phyloP scores from a whole-genome alignment of 495 filamentous ascomycete genomes.

The Trichoderma orchidacearum region DNA sequence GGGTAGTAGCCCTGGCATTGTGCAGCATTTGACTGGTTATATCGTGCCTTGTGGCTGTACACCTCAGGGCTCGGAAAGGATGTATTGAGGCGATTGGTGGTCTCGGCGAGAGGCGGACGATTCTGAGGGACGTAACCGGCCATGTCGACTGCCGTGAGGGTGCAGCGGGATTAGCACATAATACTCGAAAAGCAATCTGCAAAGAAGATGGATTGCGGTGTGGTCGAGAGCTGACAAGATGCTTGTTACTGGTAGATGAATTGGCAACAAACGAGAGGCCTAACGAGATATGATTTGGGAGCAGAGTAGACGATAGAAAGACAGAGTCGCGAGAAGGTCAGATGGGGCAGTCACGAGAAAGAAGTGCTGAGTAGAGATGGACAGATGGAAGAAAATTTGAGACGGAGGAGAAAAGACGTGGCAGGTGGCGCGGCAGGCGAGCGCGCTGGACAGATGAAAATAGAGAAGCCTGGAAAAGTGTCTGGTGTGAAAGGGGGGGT shows the following conservation, averaged over 20 bases:
- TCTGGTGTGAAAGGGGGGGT: too few species aligned
- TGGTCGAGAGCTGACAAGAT: not conserved
- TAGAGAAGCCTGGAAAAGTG: too few species aligned
- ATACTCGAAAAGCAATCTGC: not conserved
- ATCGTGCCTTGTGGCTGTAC: not conserved
- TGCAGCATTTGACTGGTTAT: not conserved
- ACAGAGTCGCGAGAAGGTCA: not conserved
- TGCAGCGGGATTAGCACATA: conserved; percentile 1
- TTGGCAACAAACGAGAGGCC: not conserved
- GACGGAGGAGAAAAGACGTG: not conserved
- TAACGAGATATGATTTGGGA: not conserved
- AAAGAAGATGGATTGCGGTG: not conserved
- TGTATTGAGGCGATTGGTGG: not conserved
- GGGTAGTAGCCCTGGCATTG: not conserved
- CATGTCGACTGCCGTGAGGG: not conserved
- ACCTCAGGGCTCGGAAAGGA: not conserved
- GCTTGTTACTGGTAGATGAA: not conserved
- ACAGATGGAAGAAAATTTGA: too few species aligned
- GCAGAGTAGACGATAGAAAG: not conserved
- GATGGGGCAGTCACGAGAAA: not conserved
- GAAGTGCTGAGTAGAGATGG: not conserved
- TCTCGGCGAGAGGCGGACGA: conserved; percentile 1
- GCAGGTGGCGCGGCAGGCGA: not conserved
- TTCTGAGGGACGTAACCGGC: not conserved
- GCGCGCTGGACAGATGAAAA: too few species aligned